Evolutionary conservation across 1,284 basidiomycete genomes (phyloP).

Genomic region (Cutaneotrichosporon cyanovorans): DNA sequence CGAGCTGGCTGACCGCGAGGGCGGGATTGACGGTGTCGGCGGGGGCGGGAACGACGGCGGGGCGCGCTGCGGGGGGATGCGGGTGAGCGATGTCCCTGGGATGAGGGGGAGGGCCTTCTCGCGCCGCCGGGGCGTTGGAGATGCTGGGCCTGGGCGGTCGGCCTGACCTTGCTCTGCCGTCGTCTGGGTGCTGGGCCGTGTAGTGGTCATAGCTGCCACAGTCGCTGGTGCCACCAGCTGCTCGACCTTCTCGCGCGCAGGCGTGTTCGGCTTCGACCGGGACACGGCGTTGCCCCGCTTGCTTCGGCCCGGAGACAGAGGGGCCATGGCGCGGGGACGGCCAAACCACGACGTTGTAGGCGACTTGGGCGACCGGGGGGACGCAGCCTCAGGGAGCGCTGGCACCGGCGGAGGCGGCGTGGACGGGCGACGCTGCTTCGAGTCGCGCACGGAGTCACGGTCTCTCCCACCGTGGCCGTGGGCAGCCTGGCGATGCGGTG

Average conservation of each 20-base stretch:
- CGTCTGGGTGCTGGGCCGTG: neutral
- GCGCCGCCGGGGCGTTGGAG: neutral
- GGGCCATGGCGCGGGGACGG: neutral
- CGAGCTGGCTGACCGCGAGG: conserved; percentile 1
- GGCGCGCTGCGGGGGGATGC: conserved; percentile 8
- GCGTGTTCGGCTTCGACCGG: too few relatives aligned
- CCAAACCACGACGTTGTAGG: conserved; percentile 5
- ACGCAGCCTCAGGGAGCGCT: neutral
- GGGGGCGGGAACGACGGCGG: conserved; percentile 11
- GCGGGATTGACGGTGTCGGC: conserved; percentile 7
- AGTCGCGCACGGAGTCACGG: too few relatives aligned
- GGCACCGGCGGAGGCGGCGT: neutral
- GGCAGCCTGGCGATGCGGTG: neutral
- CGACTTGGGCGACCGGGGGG: neutral
- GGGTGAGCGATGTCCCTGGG: conserved; percentile 1
- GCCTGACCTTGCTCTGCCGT: neutral
- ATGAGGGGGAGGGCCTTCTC: neutral
- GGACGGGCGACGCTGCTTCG: neutral
- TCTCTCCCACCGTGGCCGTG: neutral
- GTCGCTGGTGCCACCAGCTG: too few relatives aligned
- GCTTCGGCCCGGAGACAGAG: too few relatives aligned
- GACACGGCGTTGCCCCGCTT: too few relatives aligned
- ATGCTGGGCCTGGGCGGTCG: neutral
- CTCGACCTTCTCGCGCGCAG: too few relatives aligned
- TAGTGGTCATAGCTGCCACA: neutral